Conservation (phyloP, 2,329 filamentous ascomycete species). For the Chaetomium olivaceum region DNA sequence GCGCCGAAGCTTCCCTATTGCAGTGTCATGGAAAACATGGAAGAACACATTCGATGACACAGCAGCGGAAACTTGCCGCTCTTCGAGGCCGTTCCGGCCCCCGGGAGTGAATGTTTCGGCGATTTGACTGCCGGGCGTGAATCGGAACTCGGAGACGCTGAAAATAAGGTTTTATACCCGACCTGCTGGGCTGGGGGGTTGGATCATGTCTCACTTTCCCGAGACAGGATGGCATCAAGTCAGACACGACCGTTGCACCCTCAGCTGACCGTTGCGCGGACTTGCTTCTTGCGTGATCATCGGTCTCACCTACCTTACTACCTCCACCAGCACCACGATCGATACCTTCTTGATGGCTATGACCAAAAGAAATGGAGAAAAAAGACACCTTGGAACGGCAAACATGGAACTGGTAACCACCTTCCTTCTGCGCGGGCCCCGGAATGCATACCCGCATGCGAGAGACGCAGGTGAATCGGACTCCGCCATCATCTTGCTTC, state of each 20-base stretch:
- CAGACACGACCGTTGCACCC: not conserved
- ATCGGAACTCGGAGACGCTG: not conserved
- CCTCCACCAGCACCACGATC: not conserved
- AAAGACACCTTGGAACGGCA: not conserved
- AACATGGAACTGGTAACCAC: not conserved
- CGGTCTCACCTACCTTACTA: not conserved
- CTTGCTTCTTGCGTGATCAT: not conserved
- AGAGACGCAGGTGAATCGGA: not conserved
- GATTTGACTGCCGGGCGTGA: not conserved
- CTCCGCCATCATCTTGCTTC: not conserved
- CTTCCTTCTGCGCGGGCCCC: conserved; percentile 7
- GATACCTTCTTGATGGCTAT: not conserved
- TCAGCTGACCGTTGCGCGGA: conserved; percentile 1
- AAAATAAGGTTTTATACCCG: not conserved
- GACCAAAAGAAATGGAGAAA: not conserved
- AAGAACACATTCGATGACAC: conserved; percentile 10
- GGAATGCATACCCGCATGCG: conserved; percentile 11
- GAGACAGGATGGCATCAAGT: not conserved
- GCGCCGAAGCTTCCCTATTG: not conserved
- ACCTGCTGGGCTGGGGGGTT: not conserved
- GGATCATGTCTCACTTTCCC: not conserved
- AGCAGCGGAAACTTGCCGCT: not conserved
- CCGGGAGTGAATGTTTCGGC: not conserved
- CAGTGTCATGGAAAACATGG: conserved; percentile 8
- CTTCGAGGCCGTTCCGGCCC: not conserved